Conservation (phyloP, 2,329 filamentous ascomycete genomes). For the Aspergillus ibericus region DNA sequence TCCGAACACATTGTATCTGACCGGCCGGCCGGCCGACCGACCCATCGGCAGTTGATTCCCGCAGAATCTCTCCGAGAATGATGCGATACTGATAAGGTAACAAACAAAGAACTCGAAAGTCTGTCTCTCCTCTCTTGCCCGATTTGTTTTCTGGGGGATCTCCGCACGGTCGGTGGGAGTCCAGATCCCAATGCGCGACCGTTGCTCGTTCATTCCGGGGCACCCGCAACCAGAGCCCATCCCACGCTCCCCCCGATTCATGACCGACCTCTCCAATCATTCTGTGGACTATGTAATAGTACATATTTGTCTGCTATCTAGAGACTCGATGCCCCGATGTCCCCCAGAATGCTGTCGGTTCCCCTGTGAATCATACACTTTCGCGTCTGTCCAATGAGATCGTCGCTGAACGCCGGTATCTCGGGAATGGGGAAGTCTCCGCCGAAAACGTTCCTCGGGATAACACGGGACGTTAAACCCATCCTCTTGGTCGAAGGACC, state of each 20-base stretch:
- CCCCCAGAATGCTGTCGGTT: no score
- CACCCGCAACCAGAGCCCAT: neutral
- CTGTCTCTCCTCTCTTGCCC: neutral
- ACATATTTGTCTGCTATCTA: no score
- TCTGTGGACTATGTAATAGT: neutral
- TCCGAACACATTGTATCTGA: no score
- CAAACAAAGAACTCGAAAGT: slow-evolving; percentile 1
- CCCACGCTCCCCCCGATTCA: neutral
- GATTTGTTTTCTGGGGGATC: neutral
- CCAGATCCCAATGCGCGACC: slow-evolving; percentile 1
- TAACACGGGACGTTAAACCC: neutral
- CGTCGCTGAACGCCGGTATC: neutral
- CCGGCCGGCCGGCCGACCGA: neutral
- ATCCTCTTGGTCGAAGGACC: neutral
- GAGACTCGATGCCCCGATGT: no score
- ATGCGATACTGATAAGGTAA: neutral
- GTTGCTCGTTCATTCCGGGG: neutral
- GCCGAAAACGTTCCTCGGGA: neutral
- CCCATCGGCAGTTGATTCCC: neutral
- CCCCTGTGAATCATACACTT: no score
- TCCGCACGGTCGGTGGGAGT: neutral
- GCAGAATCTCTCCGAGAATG: neutral
- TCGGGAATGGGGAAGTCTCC: neutral
- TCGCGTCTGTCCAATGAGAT: neutral
- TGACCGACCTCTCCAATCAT: neutral